Base-by-base conservation (phyloP, 2,329 filamentous ascomycete genomes). In the Whalleya microplaca region DNA sequence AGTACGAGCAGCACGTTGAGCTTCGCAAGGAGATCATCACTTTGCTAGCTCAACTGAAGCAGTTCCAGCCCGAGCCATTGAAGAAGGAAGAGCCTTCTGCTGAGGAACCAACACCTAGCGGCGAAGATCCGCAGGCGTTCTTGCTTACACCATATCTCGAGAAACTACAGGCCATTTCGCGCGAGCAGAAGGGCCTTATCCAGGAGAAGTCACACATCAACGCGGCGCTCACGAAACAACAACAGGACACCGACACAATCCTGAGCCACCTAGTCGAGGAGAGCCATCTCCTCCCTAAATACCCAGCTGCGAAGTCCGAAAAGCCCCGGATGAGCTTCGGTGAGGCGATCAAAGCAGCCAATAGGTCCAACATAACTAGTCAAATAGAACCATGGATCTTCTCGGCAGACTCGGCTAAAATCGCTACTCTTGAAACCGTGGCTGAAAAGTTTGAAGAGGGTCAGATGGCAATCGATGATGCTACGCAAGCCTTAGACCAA, bases 361-460 rank as follows among this genome's bases (percentile, higher is more conserved):
- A 20, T 69, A 74, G 16, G 74, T 77, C 43, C 69, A 64, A 59
- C 23, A 54, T 79, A 2, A 73, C 76, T 19, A 71, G 67, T 29
- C 76, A 77, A 43, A 75, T 84, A 47, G 78, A 79, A 58, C 80
- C 81, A 9, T 89, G 86, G 85, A 78, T 84, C 8, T 79, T 78
- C 63, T 84, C 86, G 1, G 80, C 84, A 1, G 81, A 87, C 53
- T 78, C 83, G 2, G 83, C 84, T 62, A 86, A 85, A 63, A 82
- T 85, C 51, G 72, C 78, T 1, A 85, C 80, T 1, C 76, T 86
- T 10, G 84, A 87, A 64, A 71, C 75, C 8, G 81, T 88, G 10
- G 80, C 82, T 8, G 84, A 86, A 65, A 83, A 80, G 58, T 77
- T 88, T 2, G 84, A 88, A 50, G 75, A 78, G 50, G 85, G 85